phyloP scores from a whole-genome alignment of 208 protist genomes.

The Wallacemonas sp. region DNA sequence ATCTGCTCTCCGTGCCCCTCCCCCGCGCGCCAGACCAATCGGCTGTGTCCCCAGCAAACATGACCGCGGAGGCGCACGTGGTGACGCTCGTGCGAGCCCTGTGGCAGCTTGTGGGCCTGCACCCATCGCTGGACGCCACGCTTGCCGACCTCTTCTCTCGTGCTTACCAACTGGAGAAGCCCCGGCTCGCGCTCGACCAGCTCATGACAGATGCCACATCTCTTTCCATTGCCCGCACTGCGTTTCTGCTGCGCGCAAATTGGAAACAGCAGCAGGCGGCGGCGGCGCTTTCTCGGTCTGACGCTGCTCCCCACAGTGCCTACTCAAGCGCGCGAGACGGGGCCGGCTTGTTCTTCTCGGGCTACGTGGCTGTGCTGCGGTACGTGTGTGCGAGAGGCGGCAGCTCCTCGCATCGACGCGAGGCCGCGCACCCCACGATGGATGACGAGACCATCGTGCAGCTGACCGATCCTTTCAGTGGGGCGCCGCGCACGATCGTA shows the following conservation, averaged over 20 bases:
- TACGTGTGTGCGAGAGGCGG: neutral
- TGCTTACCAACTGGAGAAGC: neutral
- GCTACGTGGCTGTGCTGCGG: slow-evolving; percentile 2
- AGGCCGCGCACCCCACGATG: neutral
- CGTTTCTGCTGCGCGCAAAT: neutral
- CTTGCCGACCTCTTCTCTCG: neutral
- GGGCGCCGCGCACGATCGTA: neutral
- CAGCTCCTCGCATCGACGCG: neutral
- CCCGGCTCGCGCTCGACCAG: neutral
- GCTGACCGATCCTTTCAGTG: neutral
- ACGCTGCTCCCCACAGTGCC: neutral
- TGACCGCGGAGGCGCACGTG: neutral
- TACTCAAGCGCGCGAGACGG: neutral
- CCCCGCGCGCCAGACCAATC: neutral
- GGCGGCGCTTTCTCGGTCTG: neutral
- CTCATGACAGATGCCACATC: neutral
- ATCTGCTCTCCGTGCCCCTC: neutral
- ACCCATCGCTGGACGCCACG: neutral
- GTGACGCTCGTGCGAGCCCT: neutral
- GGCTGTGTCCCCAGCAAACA: too few species aligned
- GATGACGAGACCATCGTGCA: neutral
- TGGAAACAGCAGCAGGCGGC: slow-evolving; percentile 3
- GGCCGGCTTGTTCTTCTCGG: slow-evolving; percentile 11
- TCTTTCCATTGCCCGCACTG: neutral
- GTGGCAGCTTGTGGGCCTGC: neutral